A percentile compares a stretch with the other conserved stretches of the same genome.
Evolutionary conservation across 192 early-diverging fungal genomes (phyloP).

Genomic region (Coemansia javaensis): DNA sequence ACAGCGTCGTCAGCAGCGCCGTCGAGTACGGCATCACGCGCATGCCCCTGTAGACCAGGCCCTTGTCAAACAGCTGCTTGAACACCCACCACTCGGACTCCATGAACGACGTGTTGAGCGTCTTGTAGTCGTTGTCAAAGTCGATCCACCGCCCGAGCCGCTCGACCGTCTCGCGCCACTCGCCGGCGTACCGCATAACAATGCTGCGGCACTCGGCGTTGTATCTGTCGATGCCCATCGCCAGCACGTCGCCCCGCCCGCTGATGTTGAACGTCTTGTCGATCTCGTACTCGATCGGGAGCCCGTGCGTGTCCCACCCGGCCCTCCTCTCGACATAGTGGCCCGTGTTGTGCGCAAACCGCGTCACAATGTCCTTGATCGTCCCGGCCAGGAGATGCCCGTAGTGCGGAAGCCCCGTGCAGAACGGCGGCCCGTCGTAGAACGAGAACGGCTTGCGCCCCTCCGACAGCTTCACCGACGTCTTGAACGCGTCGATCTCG

Average conservation of each 20-base stretch:
- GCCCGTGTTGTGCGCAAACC: constrained; percentile 92
- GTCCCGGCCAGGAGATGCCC: constrained; percentile 98
- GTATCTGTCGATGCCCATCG: constrained; percentile 95
- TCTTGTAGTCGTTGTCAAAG: constrained; percentile 99
- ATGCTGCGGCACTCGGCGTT: constrained; percentile 95
- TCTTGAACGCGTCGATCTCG: constrained; percentile 95
- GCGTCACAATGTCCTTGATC: constrained; percentile 98
- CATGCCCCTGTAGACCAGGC: constrained; percentile 90
- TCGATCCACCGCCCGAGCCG: constrained; percentile 99
- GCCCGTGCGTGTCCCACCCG: constrained; percentile 81
- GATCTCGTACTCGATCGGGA: constrained; percentile 95
- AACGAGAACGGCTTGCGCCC: constrained; percentile 84
- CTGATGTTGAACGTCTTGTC: constrained; percentile 78
- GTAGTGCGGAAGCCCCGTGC: constrained; percentile 97
- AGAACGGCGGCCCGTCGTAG: constrained; percentile 99
- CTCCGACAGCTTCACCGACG: constrained; percentile 84
- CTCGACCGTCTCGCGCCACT: constrained; percentile 92
- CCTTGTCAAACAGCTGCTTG: constrained; percentile 92
- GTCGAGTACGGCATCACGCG: constrained; percentile 97
- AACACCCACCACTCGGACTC: constrained; percentile 99
- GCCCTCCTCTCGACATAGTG: constrained; percentile 96
- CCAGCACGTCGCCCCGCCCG: constrained; percentile 81
- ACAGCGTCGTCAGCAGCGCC: constrained; percentile 82
- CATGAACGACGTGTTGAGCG: constrained; percentile 93
- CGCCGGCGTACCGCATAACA: constrained; percentile 90